These are phyloP conservation scores for Pseudoperonospora humuli DNA, from an alignment of 352 stramenopile species.

Conservation along the genomic window DNA sequence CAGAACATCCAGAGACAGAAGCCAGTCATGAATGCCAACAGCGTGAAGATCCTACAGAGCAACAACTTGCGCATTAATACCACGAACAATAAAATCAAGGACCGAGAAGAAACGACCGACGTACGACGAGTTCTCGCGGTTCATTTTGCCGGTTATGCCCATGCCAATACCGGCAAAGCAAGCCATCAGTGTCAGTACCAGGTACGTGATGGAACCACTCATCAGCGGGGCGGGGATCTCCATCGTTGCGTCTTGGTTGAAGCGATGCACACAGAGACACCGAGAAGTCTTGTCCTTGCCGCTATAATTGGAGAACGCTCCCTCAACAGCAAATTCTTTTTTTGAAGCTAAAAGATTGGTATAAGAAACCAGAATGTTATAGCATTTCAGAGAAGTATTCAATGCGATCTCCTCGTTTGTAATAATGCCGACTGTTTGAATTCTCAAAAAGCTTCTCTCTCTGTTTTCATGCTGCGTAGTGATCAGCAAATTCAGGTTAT, in stretches of 20 bases:
- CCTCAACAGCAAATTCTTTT: too few relatives aligned
- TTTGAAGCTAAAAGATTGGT: too few relatives aligned
- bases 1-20: slow-evolving; percentile 87
- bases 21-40: slow-evolving; percentile 75
- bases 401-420: too few relatives aligned
- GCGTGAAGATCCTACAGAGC: slow-evolving; percentile 61
- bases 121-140: slow-evolving; percentile 80
- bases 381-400: too few relatives aligned
- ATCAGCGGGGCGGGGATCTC: slow-evolving; percentile 69
- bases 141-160: slow-evolving; percentile 77
- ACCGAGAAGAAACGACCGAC: slow-evolving; percentile 17
- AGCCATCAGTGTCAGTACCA: slow-evolving; percentile 78
- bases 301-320: too few relatives aligned
- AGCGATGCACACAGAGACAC: neutral
- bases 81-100: neutral
- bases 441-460: too few relatives aligned
- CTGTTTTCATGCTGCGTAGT: too few relatives aligned
- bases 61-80: neutral
- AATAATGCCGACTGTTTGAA: too few relatives aligned
- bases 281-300: too few relatives aligned
- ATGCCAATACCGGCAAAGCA: slow-evolving; percentile 70
- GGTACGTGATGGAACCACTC: slow-evolving; percentile 80
- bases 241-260: slow-evolving; percentile 31
- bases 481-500: too few relatives aligned
- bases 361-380: too few relatives aligned